Evolutionary conservation across 331 rosid species (phyloP).

Genomic region (Quercus tomentella): DNA sequence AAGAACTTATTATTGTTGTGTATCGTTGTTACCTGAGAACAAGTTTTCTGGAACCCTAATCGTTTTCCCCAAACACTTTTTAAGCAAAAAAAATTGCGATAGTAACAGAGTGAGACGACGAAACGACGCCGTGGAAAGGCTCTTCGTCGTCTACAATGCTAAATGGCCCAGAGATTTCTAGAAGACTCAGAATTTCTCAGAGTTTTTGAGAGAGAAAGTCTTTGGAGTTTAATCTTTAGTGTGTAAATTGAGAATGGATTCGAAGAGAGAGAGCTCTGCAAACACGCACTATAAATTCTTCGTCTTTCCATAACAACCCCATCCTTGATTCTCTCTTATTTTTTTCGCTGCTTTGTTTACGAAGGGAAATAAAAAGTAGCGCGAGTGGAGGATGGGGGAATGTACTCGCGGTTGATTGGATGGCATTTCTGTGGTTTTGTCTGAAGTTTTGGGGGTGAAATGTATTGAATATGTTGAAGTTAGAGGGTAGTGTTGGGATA

Average conservation of each 20-base stretch:
- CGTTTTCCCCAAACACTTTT: neutral
- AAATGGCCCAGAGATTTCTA: too few relatives aligned
- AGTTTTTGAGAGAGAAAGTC: neutral
- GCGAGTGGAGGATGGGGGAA: neutral
- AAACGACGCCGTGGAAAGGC: neutral
- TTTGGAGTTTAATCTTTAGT: too few relatives aligned
- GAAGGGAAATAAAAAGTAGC: neutral
- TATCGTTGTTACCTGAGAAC: neutral
- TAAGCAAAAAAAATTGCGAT: neutral
- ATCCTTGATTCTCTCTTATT: too few relatives aligned
- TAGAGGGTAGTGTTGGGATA: too few relatives aligned
- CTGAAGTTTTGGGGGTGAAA: too few relatives aligned
- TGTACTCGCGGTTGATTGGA: neutral
- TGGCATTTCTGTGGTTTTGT: neutral
- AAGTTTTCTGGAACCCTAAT: neutral
- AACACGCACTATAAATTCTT: too few relatives aligned
- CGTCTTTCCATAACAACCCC: too few relatives aligned
- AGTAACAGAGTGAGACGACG: neutral
- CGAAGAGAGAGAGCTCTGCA: too few relatives aligned
- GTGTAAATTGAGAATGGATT: too few relatives aligned
- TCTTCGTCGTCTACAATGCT: too few relatives aligned
- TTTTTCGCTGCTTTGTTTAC: neutral
- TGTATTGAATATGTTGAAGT: too few relatives aligned
- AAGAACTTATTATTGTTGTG: neutral
- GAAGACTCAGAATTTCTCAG: too few relatives aligned